These are phyloP conservation scores for Botrytis hyacinthi DNA, from an alignment of 2,329 filamentous ascomycete species.

Conservation along the genomic window DNA sequence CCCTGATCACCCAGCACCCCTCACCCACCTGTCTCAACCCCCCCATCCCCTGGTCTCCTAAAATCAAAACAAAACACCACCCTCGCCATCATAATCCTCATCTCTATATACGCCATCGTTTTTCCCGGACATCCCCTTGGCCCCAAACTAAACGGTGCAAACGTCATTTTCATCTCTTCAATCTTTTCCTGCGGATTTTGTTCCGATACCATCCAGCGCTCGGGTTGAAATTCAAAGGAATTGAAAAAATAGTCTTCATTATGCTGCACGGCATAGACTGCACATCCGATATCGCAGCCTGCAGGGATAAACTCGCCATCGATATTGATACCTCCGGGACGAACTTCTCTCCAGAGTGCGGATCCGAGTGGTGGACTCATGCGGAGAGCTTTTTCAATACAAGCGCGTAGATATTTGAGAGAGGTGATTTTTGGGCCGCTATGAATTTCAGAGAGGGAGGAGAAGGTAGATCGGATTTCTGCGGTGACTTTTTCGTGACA, in stretches of 20 bases:
- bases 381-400: background rate
- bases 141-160: background rate
- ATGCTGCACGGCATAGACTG: background rate
- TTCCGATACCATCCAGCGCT: background rate
- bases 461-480: background rate
- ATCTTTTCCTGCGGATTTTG: background rate
- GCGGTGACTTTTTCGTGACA: background rate
- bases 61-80: background rate
- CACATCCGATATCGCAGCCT: background rate
- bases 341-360: background rate
- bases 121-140: background rate
- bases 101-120: background rate
- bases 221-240: background rate
- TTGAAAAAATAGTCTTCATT: background rate
- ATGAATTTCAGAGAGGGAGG: background rate
- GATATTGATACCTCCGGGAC: background rate
- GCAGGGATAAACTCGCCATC: background rate
- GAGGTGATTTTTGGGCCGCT: background rate
- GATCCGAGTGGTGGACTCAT: background rate
- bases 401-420: background rate
- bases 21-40: background rate
- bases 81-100: background rate
- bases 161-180: background rate
- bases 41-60: background rate
- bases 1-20: background rate